These are phyloP conservation scores for Hemisphaericaspora xylofermentans DNA, from an alignment of 1,139 yeast genomes.

Conservation along the genomic window DNA sequence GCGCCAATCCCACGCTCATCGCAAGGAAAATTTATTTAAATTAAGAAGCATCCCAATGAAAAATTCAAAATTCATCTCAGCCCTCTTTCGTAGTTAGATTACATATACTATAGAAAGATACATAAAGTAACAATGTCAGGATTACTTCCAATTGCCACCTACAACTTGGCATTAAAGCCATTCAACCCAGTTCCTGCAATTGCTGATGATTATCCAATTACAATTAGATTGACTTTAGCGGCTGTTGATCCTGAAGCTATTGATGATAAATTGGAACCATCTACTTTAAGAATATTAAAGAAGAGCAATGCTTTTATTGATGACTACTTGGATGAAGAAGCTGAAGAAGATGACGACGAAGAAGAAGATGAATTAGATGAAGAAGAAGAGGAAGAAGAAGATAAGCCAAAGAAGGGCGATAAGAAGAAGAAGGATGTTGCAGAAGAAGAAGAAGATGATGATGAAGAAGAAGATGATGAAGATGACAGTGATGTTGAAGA, in stretches of 20 bases:
- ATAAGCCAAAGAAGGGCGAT: slow-evolving; percentile 25
- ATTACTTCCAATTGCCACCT: slow-evolving; percentile 75
- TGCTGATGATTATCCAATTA: slow-evolving; percentile 81
- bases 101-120: not conserved
- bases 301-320: slow-evolving; percentile 55
- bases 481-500: slow-evolving; percentile 54
- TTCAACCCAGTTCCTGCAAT: slow-evolving; percentile 85
- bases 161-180: slow-evolving; percentile 81
- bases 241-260: slow-evolving; percentile 87
- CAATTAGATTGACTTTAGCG: slow-evolving; percentile 90
- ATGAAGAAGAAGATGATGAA: slow-evolving; percentile 59
- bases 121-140: slow-evolving; percentile 47
- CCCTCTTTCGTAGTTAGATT: not conserved
- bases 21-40: not conserved
- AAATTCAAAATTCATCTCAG: not conserved
- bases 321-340: slow-evolving; percentile 41
- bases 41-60: not conserved
- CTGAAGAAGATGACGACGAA: slow-evolving; percentile 51
- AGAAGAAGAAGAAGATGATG: slow-evolving; percentile 50
- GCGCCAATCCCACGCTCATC: no score
- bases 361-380: slow-evolving; percentile 51
- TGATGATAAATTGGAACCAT: slow-evolving; percentile 80
- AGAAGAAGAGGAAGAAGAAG: slow-evolving; percentile 39
- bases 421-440: slow-evolving; percentile 35
- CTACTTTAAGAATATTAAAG: slow-evolving; percentile 86